Base-by-base conservation (phyloP, 306 rosid genomes). In the Prunus mongolica region DNA sequence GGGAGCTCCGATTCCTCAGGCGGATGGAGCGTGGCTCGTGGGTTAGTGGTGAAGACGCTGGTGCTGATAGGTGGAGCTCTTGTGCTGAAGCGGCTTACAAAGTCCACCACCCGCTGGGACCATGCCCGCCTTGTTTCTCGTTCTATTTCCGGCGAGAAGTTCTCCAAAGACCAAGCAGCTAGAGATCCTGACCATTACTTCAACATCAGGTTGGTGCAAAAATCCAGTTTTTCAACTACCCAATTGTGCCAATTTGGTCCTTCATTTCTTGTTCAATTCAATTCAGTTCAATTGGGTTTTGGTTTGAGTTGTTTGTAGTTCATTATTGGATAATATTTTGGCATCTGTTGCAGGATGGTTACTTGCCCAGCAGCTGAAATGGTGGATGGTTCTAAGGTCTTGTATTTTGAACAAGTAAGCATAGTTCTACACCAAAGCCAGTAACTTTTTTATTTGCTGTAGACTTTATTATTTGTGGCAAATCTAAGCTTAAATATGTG, bases 81-180 rank as follows among this genome's bases (percentile, higher is more conserved):
- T 45, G 83, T 96, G 81, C 88, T 96, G 6, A 96, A 92, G 61
- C 92, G 95, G 14, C 92, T 96, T 30, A 89, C 93, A n/a, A 96
- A 92, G 87, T 89, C 99, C 81, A 96, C 99, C 68, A 92, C 99
- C 9, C 98, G 99, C 51, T 88, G 99, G 97, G 99, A 96, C 89
- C 99, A 96, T 83, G 87, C 99, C 45, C 87, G 92, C 67, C 70
- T 89, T 46, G 97, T 92, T 32, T 44, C 97, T 19, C 88, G 88
- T 9, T 89, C 99, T 13, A 96, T 96, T 81, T 69, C 93, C 50
- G 99, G 98, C 78, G 89, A 96, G 85, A 96, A 91, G 97, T 86
- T 85, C 79, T 96, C 99, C 2, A 91, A 81, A 81, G 99, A 91
- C 57, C 99, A 96, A 81, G 99, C 99, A 19, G 86, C 92, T 12